Conservation (phyloP, 2,329 filamentous ascomycete species). For the Penicillium sp. region DNA sequence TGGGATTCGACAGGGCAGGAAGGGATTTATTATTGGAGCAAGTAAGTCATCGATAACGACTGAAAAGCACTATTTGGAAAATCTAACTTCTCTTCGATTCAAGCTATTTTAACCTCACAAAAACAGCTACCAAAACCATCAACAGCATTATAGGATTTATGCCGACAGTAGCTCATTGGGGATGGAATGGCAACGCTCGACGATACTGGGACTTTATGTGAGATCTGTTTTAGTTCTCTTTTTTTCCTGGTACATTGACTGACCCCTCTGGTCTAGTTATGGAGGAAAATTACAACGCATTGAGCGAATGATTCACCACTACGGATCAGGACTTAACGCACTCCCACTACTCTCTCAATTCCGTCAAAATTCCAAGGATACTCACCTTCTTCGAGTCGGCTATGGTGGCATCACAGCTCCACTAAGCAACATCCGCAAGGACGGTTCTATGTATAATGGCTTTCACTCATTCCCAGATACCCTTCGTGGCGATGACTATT, state of each 20-base stretch:
- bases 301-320: conserved; percentile 63
- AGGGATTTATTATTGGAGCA: conserved; percentile 64
- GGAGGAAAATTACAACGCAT: conserved; percentile 47
- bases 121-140: conserved; percentile 57
- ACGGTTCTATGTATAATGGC: conserved; percentile 59
- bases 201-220: conserved; percentile 64
- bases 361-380: conserved; percentile 49
- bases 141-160: conserved; percentile 61
- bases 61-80: no score
- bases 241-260: background rate
- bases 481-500: conserved; percentile 60
- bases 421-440: conserved; percentile 59
- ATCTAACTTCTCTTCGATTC: background rate
- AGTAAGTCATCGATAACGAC: conserved; percentile 40
- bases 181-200: conserved; percentile 65
- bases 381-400: conserved; percentile 58
- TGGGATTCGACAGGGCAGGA: conserved; percentile 68
- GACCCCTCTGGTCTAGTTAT: conserved; percentile 29
- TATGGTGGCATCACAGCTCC: conserved; percentile 60
- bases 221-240: background rate
- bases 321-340: conserved; percentile 63
- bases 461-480: conserved; percentile 64
- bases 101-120: conserved; percentile 54
- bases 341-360: conserved; percentile 59
- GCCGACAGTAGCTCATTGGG: conserved; percentile 64